These are phyloP conservation scores for Acephala macrosclerotiorum DNA, from an alignment of 2,329 filamentous ascomycete species.

Conservation along the genomic window DNA sequence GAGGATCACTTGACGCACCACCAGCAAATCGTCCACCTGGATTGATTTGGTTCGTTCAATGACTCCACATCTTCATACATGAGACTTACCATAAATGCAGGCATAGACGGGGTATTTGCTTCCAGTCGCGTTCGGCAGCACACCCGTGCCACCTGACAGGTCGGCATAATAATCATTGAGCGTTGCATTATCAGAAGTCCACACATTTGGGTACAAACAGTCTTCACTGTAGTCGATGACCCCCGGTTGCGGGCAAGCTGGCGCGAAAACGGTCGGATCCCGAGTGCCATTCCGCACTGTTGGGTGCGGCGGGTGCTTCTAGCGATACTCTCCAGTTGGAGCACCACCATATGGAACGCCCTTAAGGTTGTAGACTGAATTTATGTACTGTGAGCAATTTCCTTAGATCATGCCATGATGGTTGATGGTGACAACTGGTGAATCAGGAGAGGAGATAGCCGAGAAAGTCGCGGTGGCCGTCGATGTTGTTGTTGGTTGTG, in stretches of 20 bases:
- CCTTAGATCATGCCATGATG: constrained; percentile 13
- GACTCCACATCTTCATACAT: too few relatives aligned
- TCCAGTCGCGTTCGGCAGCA: constrained; percentile 26
- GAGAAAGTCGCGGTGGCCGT: neutral
- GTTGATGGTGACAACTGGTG: neutral
- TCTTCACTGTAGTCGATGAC: constrained; percentile 41
- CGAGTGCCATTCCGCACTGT: constrained; percentile 15
- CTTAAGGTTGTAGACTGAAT: constrained; percentile 22
- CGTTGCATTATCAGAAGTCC: constrained; percentile 31
- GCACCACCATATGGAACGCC: constrained; percentile 25
- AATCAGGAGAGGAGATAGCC: neutral
- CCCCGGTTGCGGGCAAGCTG: constrained; percentile 24
- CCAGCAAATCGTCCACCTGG: constrained; percentile 46
- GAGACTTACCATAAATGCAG: constrained; percentile 48
- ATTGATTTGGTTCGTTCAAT: too few relatives aligned
- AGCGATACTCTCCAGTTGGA: constrained; percentile 22
- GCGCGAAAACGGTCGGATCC: constrained; percentile 22
- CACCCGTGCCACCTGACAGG: constrained; percentile 29
- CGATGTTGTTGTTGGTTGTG: neutral
- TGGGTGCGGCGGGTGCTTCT: constrained; percentile 21
- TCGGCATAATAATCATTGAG: neutral
- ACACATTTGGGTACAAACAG: constrained; percentile 47
- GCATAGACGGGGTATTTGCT: constrained; percentile 49
- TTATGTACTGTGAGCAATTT: constrained; percentile 12
- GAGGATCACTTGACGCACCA: constrained; percentile 48